phyloP scores from a whole-genome alignment of 441 rosid genomes.

The Raphanus hybrid region DNA sequence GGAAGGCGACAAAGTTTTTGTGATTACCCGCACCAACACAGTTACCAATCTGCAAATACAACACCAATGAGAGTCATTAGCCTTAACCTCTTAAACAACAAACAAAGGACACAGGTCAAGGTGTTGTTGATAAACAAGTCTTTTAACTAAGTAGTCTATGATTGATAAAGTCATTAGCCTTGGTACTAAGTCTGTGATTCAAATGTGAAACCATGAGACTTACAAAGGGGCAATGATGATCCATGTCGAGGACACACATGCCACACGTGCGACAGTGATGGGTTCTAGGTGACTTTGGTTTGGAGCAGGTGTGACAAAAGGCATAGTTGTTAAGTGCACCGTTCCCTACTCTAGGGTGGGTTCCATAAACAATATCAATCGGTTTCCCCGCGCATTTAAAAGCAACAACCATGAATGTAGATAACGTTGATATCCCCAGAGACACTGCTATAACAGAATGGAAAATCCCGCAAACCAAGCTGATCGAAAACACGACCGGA shows the following conservation, averaged over 20 bases:
- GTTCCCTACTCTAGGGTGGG: conserved; percentile 82
- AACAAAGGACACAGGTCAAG: not conserved
- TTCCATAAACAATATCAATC: conserved; percentile 69
- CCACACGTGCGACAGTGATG: conserved; percentile 97
- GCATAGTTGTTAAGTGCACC: conserved; percentile 77
- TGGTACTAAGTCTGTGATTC: not conserved
- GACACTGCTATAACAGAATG: conserved; percentile 53
- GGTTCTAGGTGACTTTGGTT: conserved; percentile 86
- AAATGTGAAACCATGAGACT: conserved; percentile 42
- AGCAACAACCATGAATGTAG: conserved; percentile 71
- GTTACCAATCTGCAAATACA: conserved; percentile 82
- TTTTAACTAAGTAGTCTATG: not conserved
- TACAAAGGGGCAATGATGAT: conserved; percentile 99
- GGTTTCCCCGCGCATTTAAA: conserved; percentile 76
- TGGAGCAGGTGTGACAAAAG: conserved; percentile 76
- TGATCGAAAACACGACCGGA: conserved; percentile 77
- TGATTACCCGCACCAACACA: conserved; percentile 96
- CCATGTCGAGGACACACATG: conserved; percentile 90
- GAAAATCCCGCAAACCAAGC: conserved; percentile 59
- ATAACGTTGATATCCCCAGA: conserved; percentile 60
- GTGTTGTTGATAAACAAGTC: conserved; percentile 5
- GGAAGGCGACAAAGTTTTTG: conserved; percentile 70
- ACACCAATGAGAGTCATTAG: not conserved
- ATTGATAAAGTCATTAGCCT: conserved; percentile 1
- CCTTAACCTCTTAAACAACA: conserved; percentile 5